A percentile compares a stretch with the other conserved stretches of the same genome.
Evolutionary conservation across 2,329 filamentous ascomycete genomes (phyloP).

Genomic region (Macrophomina phaseolina): DNA sequence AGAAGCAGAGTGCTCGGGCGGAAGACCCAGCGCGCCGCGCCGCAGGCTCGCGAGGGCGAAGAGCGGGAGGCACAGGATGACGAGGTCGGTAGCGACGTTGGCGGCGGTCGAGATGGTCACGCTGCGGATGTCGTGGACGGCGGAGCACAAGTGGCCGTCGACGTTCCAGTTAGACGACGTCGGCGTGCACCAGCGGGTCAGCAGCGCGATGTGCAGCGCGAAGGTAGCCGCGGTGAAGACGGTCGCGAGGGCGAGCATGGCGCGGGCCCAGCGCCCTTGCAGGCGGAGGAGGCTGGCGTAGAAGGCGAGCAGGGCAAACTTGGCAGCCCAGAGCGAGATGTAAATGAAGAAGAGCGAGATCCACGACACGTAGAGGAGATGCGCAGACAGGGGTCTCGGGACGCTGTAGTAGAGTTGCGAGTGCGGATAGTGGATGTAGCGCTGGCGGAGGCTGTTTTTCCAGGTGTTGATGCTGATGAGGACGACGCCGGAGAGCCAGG

Average conservation of each 20-base stretch:
- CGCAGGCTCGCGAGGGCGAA: conserved; percentile 33
- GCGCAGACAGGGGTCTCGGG: conserved; percentile 33
- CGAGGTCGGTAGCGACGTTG: conserved; percentile 38
- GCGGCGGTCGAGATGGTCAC: conserved; percentile 39
- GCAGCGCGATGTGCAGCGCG: conserved; percentile 38
- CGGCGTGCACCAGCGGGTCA: conserved; percentile 39
- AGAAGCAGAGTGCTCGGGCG: not conserved
- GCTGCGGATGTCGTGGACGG: conserved; percentile 36
- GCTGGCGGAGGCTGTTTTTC: conserved; percentile 40
- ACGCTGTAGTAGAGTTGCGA: conserved; percentile 36
- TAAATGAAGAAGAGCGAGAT: conserved; percentile 41
- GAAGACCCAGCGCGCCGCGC: not conserved
- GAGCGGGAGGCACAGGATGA: conserved; percentile 39
- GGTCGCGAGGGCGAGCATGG: conserved; percentile 32
- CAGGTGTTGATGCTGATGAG: conserved; percentile 38
- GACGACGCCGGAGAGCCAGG: conserved; percentile 36
- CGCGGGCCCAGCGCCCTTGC: conserved; percentile 32
- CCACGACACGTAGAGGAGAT: conserved; percentile 42
- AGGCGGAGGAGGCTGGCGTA: conserved; percentile 39
- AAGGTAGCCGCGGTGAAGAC: conserved; percentile 37
- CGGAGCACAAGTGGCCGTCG: conserved; percentile 31
- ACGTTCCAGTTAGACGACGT: conserved; percentile 34
- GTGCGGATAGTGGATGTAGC: conserved; percentile 30
- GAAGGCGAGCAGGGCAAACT: conserved; percentile 40
- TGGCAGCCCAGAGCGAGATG: conserved; percentile 37